Percentiles rank a stretch among this genome's conserved stretches.
Evolutionary conservation across 2,329 filamentous ascomycete genomes (phyloP).

Genomic region (Pseudogymnoascus sp.): DNA sequence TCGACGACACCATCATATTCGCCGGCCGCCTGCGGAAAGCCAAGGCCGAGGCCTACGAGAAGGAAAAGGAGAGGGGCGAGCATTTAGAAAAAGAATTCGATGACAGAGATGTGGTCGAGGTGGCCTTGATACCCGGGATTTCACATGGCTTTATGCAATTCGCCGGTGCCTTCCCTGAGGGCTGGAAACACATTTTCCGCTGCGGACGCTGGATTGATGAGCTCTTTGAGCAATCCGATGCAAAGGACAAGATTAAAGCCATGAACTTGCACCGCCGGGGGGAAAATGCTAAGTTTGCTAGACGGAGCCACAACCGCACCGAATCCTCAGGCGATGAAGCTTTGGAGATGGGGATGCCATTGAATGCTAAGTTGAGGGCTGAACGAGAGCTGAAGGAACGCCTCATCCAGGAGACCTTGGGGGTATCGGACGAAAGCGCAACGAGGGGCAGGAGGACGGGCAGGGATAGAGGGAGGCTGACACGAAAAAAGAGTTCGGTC

Average conservation of each 20-base stretch:
- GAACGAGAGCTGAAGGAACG: constrained; percentile 35
- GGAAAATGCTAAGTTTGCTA: constrained; percentile 13
- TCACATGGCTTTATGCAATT: constrained; percentile 94
- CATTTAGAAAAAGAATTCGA: constrained; percentile 49
- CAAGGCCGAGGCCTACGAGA: constrained; percentile 49
- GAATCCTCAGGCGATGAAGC: constrained; percentile 62
- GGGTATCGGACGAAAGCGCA: constrained; percentile 18
- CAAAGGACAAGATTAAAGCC: constrained; percentile 30
- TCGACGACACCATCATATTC: constrained; percentile 96
- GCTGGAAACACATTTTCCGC: constrained; percentile 77
- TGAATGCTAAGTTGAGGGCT: constrained; percentile 28
- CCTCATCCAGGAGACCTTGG: constrained; percentile 22
- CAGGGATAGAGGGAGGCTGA: constrained; percentile 16
- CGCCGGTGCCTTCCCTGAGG: constrained; percentile 77
- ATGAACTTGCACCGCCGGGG: constrained; percentile 9
- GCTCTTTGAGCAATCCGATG: constrained; percentile 53
- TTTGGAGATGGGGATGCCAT: constrained; percentile 68
- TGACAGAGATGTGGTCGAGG: constrained; percentile 70
- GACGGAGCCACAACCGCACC: constrained; percentile 17
- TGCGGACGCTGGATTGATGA: constrained; percentile 76
- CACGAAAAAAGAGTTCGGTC: constrained; percentile 39
- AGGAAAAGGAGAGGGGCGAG: constrained; percentile 45
- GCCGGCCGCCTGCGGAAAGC: constrained; percentile 80
- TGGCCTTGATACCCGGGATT: constrained; percentile 78
- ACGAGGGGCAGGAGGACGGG: constrained; percentile 22